phyloP scores from a whole-genome alignment of 2,329 filamentous ascomycete genomes.

The Emmonsiellopsis sp. region DNA sequence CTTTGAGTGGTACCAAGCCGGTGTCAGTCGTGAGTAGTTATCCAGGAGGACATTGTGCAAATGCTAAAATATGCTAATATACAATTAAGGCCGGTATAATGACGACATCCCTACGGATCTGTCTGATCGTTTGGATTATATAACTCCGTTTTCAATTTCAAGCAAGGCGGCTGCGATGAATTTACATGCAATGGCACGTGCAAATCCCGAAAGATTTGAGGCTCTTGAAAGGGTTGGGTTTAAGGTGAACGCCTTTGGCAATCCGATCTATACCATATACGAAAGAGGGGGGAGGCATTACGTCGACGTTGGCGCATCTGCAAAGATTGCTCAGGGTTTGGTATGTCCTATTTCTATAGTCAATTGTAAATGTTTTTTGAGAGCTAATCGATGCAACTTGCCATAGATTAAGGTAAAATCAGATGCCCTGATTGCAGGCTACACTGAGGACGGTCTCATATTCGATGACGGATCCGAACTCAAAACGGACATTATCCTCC shows the following conservation, averaged over 20 bases:
- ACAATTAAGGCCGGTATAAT: conserved; percentile 13
- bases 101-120: conserved; percentile 11
- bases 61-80: neutral
- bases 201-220: conserved; percentile 30
- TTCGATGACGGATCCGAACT: conserved; percentile 36
- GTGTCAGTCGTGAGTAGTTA: conserved; percentile 9
- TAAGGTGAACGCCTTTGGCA: conserved; percentile 27
- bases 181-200: conserved; percentile 20
- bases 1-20: conserved; percentile 10
- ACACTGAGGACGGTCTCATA: conserved; percentile 30
- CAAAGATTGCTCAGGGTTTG: conserved; percentile 32
- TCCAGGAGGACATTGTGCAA: neutral
- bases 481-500: conserved; percentile 38
- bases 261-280: conserved; percentile 30
- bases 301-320: conserved; percentile 37
- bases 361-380: neutral
- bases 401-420: conserved; percentile 37
- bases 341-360: neutral
- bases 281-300: conserved; percentile 40
- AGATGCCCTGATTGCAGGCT: conserved; percentile 24
- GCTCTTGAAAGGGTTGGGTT: conserved; percentile 35
- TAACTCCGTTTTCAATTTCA: conserved; percentile 17
- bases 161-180: conserved; percentile 21
- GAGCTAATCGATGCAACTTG: neutral
- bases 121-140: conserved; percentile 14